Conservation (phyloP, 2,329 filamentous ascomycete genomes). For the Trichothecium roseum region DNA sequence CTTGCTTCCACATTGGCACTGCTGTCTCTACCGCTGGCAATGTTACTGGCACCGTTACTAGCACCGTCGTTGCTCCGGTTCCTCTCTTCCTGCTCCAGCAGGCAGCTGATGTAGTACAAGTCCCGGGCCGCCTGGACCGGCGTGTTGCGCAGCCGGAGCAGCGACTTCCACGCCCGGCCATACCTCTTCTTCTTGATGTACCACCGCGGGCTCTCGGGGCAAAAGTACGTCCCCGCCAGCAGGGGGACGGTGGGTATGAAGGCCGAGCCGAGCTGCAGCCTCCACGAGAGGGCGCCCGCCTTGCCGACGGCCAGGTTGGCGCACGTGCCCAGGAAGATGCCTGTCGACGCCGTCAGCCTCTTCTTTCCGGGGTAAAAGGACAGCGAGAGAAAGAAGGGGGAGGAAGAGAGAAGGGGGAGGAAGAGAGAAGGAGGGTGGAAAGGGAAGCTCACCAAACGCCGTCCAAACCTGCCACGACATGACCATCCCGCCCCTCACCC, state of each 20-base stretch:
- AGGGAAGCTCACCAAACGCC: too few species aligned
- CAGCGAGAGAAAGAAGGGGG: too few species aligned
- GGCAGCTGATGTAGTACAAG: constrained; percentile 42
- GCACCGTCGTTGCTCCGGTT: constrained; percentile 7
- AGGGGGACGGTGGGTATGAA: constrained; percentile 48
- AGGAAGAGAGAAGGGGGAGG: too few species aligned
- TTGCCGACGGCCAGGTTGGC: constrained; percentile 20
- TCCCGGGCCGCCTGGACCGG: constrained; percentile 48
- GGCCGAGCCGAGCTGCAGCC: constrained; percentile 20
- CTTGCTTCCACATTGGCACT: too few species aligned
- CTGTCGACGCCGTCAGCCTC: constrained; percentile 6
- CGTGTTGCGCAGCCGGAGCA: constrained; percentile 39
- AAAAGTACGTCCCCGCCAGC: constrained; percentile 44
- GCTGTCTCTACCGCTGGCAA: too few species aligned
- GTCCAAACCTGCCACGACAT: constrained; percentile 55
- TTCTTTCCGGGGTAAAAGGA: too few species aligned
- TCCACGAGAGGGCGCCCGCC: constrained; percentile 12
- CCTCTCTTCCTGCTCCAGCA: constrained; percentile 29
- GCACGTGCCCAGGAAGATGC: constrained; percentile 32
- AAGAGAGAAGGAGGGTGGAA: too few species aligned
- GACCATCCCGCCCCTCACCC: constrained; percentile 62
- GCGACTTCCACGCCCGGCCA: constrained; percentile 45
- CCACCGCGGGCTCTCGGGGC: constrained; percentile 55
- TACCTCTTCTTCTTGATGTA: constrained; percentile 55
- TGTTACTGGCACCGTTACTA: too few species aligned